These are phyloP conservation scores for Psilocybe subaeruginosa DNA, from an alignment of 768 basidiomycete species.

Conservation along the genomic window DNA sequence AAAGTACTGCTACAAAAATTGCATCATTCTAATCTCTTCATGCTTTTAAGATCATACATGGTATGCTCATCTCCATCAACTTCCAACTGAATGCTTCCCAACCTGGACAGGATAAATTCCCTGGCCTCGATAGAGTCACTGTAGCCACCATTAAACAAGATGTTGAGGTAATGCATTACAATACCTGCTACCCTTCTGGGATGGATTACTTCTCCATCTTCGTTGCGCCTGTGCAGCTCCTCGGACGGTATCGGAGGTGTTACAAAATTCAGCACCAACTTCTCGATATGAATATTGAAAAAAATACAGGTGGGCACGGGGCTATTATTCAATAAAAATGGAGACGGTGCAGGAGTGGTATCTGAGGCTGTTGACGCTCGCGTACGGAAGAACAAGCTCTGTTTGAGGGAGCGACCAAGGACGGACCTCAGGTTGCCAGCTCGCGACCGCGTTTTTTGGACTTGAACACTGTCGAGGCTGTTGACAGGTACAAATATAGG, in stretches of 20 bases:
- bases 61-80: neutral
- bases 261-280: neutral
- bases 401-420: neutral
- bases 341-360: too few species aligned
- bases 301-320: too few species aligned
- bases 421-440: neutral
- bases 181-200: neutral
- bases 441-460: neutral
- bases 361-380: too few species aligned
- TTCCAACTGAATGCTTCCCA: neutral
- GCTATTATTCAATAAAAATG: too few species aligned
- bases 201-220: neutral
- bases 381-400: too few species aligned
- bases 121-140: neutral
- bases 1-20: too few species aligned
- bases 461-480: neutral
- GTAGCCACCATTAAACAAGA: neutral
- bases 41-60: too few species aligned
- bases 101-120: neutral
- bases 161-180: neutral
- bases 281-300: neutral
- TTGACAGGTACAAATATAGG: neutral
- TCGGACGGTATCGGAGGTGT: neutral
- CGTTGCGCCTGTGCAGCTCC: neutral
- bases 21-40: too few species aligned